Percentiles rank a stretch among this genome's conserved stretches.
These are phyloP conservation scores for Suillus decipiens DNA, from an alignment of 768 basidiomycete species.

Conservation along the genomic window DNA sequence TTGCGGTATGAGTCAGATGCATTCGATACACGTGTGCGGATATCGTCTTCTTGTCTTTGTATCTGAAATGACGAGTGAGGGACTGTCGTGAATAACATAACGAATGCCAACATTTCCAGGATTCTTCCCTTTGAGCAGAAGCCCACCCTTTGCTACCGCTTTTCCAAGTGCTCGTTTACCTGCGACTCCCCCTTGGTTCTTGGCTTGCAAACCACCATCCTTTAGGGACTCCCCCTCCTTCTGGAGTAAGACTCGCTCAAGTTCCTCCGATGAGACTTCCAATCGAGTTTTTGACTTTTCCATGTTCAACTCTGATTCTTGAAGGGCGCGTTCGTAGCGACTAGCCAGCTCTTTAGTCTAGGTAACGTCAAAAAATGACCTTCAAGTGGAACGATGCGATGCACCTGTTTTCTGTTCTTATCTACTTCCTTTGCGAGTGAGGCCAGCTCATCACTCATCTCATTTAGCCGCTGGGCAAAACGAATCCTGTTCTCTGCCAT, in stretches of 20 bases:
- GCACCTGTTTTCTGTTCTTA: slow-evolving; percentile 86
- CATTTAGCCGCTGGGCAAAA: slow-evolving; percentile 84
- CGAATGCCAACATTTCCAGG: slow-evolving; percentile 69
- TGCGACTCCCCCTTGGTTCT: slow-evolving; percentile 55
- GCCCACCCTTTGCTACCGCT: slow-evolving; percentile 87
- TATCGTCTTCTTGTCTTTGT: slow-evolving; percentile 93
- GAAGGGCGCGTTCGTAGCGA: slow-evolving; percentile 84
- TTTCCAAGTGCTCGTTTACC: slow-evolving; percentile 88
- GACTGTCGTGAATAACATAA: slow-evolving; percentile 13
- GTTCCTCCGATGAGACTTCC: slow-evolving; percentile 89
- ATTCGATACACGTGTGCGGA: slow-evolving; percentile 79
- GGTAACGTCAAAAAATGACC: slow-evolving; percentile 12
- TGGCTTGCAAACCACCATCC: slow-evolving; percentile 71
- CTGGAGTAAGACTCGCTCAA: slow-evolving; percentile 87
- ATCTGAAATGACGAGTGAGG: slow-evolving; percentile 48
- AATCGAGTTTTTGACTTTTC: slow-evolving; percentile 89
- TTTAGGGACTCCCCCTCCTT: slow-evolving; percentile 95
- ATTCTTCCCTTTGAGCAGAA: slow-evolving; percentile 90
- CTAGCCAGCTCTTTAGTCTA: slow-evolving; percentile 91
- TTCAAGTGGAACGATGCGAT: slow-evolving; percentile 18
- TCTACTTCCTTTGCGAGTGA: slow-evolving; percentile 90
- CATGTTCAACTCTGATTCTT: slow-evolving; percentile 82
- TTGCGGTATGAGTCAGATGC: slow-evolving; percentile 91
- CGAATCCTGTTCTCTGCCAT: slow-evolving; percentile 88
- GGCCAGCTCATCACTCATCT: slow-evolving; percentile 95